Conservation (phyloP, 2,329 filamentous ascomycete species). For the Scytalidium lignicola region DNA sequence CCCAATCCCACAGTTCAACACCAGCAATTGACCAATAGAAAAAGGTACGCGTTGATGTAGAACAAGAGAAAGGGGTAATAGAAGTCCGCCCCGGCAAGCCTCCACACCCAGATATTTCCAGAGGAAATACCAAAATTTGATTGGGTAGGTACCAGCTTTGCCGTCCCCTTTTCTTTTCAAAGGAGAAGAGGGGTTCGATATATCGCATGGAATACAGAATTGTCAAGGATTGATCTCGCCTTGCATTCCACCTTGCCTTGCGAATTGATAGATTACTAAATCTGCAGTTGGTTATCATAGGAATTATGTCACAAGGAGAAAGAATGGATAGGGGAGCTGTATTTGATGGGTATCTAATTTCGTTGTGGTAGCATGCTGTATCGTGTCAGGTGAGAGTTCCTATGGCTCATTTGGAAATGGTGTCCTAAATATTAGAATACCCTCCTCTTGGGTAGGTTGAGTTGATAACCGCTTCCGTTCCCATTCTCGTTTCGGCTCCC, state of each 20-base stretch:
- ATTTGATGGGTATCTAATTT: slow-evolving; percentile 1
- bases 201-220: slow-evolving; percentile 75
- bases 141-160: background rate
- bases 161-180: background rate
- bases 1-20: background rate
- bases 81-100: background rate
- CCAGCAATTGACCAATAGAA: background rate
- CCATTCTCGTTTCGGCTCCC: slow-evolving; percentile 11
- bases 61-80: background rate
- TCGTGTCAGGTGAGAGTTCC: background rate
- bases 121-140: background rate
- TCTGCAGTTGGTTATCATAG: too few species aligned
- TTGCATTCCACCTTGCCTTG: slow-evolving; percentile 73
- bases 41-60: background rate
- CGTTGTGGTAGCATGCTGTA: background rate
- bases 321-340: slow-evolving; percentile 2
- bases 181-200: slow-evolving; percentile 31
- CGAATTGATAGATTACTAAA: slow-evolving; percentile 38
- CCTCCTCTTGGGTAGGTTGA: background rate
- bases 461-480: slow-evolving; percentile 8
- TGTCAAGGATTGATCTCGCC: slow-evolving; percentile 67
- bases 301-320: background rate
- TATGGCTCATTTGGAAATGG: background rate
- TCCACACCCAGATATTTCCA: background rate
- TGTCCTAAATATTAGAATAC: background rate